Evolutionary conservation across 352 stramenopile genomes (phyloP).

Genomic region (Pythium chondricola): DNA sequence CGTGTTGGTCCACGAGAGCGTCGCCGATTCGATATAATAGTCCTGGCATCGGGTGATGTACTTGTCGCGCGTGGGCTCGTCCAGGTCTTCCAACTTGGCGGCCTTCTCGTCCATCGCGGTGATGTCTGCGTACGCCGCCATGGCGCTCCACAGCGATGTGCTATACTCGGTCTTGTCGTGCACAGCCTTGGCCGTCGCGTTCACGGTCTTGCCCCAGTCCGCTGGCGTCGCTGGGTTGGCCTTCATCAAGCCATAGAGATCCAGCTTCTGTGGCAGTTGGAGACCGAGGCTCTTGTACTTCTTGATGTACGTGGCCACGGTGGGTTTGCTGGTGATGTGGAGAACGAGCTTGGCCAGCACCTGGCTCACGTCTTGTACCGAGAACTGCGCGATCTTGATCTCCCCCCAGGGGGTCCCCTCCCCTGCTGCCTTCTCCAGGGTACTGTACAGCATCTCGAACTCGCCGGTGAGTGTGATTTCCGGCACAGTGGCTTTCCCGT

Average conservation of each 20-base stretch:
- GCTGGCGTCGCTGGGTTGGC: neutral
- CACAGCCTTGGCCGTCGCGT: neutral
- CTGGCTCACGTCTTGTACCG: neutral
- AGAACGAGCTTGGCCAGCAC: neutral
- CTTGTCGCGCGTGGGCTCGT: neutral
- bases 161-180: neutral
- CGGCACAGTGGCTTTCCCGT: neutral
- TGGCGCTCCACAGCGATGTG: neutral
- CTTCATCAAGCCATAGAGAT: neutral
- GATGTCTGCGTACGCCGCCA: neutral
- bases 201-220: neutral
- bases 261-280: neutral
- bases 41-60: neutral
- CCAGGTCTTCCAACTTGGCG: neutral
- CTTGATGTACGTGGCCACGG: neutral
- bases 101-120: neutral
- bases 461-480: neutral
- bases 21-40: neutral
- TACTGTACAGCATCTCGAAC: slow-evolving; percentile 1
- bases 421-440: neutral
- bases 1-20: neutral
- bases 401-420: neutral
- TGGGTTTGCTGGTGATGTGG: neutral
- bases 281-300: slow-evolving; percentile 1
- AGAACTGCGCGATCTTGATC: neutral